Evolutionary conservation across 1,139 yeast genomes (phyloP), one percentile per base, ranked within the genome.

Genomic region (Taiozyma sp.): DNA sequence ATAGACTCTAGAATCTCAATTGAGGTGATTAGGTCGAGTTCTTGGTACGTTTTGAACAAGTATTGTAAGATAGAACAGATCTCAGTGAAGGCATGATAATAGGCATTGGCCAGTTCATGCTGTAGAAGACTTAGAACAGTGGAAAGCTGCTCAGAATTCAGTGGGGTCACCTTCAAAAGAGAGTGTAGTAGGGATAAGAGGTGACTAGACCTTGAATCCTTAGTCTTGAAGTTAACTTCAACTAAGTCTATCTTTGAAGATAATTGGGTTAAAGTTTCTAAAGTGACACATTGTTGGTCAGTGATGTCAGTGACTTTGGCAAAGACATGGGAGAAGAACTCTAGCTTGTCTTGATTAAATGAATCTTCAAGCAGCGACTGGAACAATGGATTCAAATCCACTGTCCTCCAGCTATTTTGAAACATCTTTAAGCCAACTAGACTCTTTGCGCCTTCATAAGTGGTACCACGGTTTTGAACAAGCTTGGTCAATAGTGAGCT

Each of bases 1-100:
- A 85, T 70, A 0, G 66, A 65, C 2, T 67, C 60, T 36, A 79
- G 56, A 30, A 76, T 68, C 4, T 66, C 65, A 9, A 72, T 51
- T 0, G 58, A 56, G 22, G 53, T 45, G 9, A 55, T 50, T 2
- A 54, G 14, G 13, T 59, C 64, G 10, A 58, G 32, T 10, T 49
- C 45, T 4, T 47, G 53, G 30, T 59, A 58, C 16, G 53, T 54
- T 1, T 56, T 53, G n/a, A 69, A 49, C 1, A 70, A 36, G 43
- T 54, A 58, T 24, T 63, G 57, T n/a, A 68, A 53, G 8, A 65
- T 46, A 2, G 54, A 47, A 10, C 65, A 54, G 8, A 66, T 60
- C 5, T 50, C 46, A 10, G 50, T 44, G 10, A 47, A 48, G 0
- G 51, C 44, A 12, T 34, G 24, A 27, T 43, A 44, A n/a, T 48